Evolutionary conservation across 2,329 filamentous ascomycete genomes (phyloP), one percentile per base, ranked within the genome.

Genomic region (Mariannaea sp.): DNA sequence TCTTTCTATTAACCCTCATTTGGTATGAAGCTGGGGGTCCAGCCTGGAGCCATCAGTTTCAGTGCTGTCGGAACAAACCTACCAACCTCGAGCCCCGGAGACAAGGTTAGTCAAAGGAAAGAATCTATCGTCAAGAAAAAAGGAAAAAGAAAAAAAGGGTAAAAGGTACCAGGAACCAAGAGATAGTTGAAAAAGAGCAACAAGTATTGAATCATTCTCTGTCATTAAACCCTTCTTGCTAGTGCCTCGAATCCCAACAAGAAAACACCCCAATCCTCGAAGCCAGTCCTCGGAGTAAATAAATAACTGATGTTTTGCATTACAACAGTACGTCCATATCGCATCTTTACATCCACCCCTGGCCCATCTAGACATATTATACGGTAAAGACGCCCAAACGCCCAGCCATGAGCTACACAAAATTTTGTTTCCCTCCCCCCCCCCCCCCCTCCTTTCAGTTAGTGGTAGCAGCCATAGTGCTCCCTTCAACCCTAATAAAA

Each of bases 351-450:
- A 46, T 43, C 33, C n/a, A 27, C 4, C 33, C 27, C 17, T 38
- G 5, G 30, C 26, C 17, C 30, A n/a, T 48, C 38, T 48, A 53
- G 41, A 43, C 44, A 48, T 48, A 32, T 20, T 39, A 42, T 48
- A 33, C 27, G 49, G 14, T 22, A 29, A 39, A 36, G 41, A 54
- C 50, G 45, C 52, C 55, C 32, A n/a, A 36, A 49, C 22, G n/a
- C 8, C 22, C 22, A 8, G 22, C 5, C 22, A 24, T 24, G 22
- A 24, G 5, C 22, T 24, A n/a, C n/a, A n/a, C n/a, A n/a, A n/a
- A n/a, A n/a, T n/a, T n/a, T n/a, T n/a, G n/a, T n/a, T n/a, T n/a
- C n/a, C n/a, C n/a, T n/a, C n/a, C n/a, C n/a, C n/a, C n/a, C n/a
- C n/a, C n/a, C n/a, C n/a, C n/a, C 22, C 45, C 45, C 42, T 42